Evolutionary conservation across 148 eudicot genomes (phyloP), one percentile per base, ranked within the genome.

Genomic region (Dysphania ambrosioides): DNA sequence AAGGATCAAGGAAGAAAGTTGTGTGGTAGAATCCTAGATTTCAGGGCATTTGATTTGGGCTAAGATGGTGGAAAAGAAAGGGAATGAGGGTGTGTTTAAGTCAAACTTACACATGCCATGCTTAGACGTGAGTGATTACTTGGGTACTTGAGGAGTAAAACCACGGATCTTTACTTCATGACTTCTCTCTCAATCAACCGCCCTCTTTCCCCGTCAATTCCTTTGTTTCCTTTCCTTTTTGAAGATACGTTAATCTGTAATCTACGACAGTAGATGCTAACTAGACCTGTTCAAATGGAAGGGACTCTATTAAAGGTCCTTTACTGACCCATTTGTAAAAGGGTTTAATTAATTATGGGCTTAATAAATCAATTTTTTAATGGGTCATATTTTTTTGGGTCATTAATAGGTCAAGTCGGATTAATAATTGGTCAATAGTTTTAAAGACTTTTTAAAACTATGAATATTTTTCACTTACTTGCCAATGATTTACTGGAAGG

Each of bases 51-150:
- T 61, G 69, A 73, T 79, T 79, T 29, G 36, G 73, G 79, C 67
- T 44, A 77, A 53, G 42, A 70, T 34, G 49, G 59, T 38, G 78
- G 70, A 21, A 36, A 34, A 21, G 77, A 24, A 30, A 63, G n/a
- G 3, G 36, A 6, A 59, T 3, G 6, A 19, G 47, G 23, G 27
- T 23, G 51, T 40, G 23, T 44, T 61, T 34, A 69, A 79, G 82
- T 79, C 78, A 79, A 74, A 79, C 36, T 13, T 31, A 73, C 68
- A 74, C 82, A 70, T 74, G 79, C 59, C 74, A 75, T 79, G 82
- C 82, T 73, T 69, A 58, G 67, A 63, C 67, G 67, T 63, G 40
- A 63, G 67, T 63, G 67, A 63, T 63, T 63, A 19, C 67, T 32
- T 63, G 41, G 58, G 49, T 63, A 63, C 67, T 63, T 34, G 67